A percentile compares a stretch with the other conserved stretches of the same genome.
phyloP scores from a whole-genome alignment of 805 yeast species.

The Suhomyces canberraensis region DNA sequence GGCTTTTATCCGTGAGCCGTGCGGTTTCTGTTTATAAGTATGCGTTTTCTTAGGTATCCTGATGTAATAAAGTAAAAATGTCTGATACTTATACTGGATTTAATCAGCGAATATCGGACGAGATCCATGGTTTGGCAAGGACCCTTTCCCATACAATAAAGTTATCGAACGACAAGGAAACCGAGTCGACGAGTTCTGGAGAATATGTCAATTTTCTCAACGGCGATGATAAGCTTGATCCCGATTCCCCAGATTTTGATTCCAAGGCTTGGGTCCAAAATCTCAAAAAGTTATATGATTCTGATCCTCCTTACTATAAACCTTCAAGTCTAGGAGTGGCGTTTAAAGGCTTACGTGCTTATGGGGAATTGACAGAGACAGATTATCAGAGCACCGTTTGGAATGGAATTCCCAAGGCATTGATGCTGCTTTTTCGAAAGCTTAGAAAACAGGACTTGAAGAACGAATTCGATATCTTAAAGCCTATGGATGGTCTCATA shows the following conservation, averaged over 20 bases:
- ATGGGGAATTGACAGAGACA: conserved; percentile 11
- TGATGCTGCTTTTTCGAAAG: conserved; percentile 2
- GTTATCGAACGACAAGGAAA: conserved; percentile 2
- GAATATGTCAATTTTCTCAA: neutral
- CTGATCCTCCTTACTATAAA: conserved; percentile 12
- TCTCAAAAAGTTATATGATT: conserved; percentile 9
- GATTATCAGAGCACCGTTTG: conserved; percentile 14
- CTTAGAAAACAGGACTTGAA: conserved; percentile 9
- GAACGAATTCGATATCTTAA: conserved; percentile 48
- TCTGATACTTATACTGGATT: conserved; percentile 1
- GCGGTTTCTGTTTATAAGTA: too few relatives aligned
- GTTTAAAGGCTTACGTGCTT: conserved; percentile 11
- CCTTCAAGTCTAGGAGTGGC: conserved; percentile 15
- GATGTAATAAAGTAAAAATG: too few relatives aligned
- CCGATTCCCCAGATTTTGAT: conserved; percentile 9
- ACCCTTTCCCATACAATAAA: conserved; percentile 3
- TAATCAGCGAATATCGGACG: conserved; percentile 3
- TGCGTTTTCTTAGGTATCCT: too few relatives aligned
- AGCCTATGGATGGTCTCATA: conserved; percentile 63
- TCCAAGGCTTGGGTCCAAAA: conserved; percentile 12
- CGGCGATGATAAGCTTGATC: conserved; percentile 11
- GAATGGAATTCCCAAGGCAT: conserved; percentile 7
- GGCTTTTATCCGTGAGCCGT: too few relatives aligned
- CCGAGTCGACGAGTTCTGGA: neutral
- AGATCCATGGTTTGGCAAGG: conserved; percentile 5